Percentiles rank a stretch among this genome's conserved stretches.
Evolutionary conservation across 2,329 filamentous ascomycete species (phyloP).

Genomic region (Microsporum ferrugineum): DNA sequence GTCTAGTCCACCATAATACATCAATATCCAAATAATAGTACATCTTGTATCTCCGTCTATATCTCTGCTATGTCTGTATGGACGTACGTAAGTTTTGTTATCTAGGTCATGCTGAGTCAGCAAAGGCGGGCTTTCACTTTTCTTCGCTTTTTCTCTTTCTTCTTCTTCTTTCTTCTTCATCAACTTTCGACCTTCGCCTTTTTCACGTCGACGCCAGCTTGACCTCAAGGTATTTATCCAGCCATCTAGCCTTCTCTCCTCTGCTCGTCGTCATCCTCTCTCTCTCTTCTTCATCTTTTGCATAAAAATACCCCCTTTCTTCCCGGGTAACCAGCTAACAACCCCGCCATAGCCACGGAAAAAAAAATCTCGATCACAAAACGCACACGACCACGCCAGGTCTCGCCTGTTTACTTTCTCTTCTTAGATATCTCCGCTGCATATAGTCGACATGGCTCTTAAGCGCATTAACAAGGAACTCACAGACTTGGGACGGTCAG

Average conservation of each 20-base stretch:
- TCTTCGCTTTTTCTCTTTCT: constrained; percentile 14
- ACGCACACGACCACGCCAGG: constrained; percentile 1
- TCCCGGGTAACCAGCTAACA: background rate
- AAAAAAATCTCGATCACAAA: background rate
- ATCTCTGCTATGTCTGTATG: too few relatives aligned
- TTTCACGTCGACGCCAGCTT: background rate
- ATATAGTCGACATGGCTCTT: constrained; percentile 35
- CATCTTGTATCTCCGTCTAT: too few relatives aligned
- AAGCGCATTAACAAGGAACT: constrained; percentile 46
- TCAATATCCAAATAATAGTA: too few relatives aligned
- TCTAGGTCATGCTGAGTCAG: background rate
- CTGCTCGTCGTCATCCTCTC: background rate
- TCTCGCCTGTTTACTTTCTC: constrained; percentile 13
- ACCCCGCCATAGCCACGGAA: background rate
- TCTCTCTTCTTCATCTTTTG: constrained; percentile 1
- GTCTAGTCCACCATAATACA: too few relatives aligned
- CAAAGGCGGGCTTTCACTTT: constrained; percentile 6
- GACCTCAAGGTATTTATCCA: background rate
- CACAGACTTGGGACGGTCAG: constrained; percentile 42
- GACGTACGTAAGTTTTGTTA: background rate
- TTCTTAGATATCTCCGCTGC: constrained; percentile 5
- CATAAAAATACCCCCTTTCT: constrained; percentile 7
- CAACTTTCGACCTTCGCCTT: background rate
- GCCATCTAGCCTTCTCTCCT: constrained; percentile 12
- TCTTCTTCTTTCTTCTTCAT: constrained; percentile 6